A percentile compares a stretch with the other conserved stretches of the same genome.
Evolutionary conservation across 2,329 filamentous ascomycete species (phyloP).

Genomic region (Corynespora cassiicola): DNA sequence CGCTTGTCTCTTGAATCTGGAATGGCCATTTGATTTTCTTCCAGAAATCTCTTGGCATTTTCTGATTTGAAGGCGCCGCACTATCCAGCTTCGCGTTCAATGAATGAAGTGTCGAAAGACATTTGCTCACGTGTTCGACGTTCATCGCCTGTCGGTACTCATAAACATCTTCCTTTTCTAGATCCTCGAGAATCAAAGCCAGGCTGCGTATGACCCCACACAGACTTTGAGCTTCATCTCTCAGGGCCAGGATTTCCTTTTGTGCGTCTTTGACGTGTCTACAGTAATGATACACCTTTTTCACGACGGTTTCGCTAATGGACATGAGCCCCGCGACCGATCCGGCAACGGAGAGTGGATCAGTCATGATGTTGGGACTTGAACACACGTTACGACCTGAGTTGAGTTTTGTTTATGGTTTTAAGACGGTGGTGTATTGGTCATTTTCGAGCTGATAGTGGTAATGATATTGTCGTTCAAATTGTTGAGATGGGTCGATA

Average conservation of each 20-base stretch:
- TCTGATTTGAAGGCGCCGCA: conserved; percentile 1
- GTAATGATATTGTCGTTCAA: too few species aligned
- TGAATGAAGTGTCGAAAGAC: conserved; percentile 8
- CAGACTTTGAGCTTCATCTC: conserved; percentile 11
- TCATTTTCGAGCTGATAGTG: too few species aligned
- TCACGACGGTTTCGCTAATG: conserved; percentile 16
- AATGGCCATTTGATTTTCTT: conserved; percentile 2
- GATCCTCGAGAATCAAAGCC: conserved; percentile 10
- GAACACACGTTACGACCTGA: too few species aligned
- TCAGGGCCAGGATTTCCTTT: conserved; percentile 12
- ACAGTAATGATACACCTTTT: conserved; percentile 14
- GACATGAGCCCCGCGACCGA: conserved; percentile 20
- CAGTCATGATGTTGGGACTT: too few species aligned
- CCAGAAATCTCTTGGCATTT: neutral
- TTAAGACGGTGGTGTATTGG: too few species aligned
- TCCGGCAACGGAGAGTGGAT: conserved; percentile 20
- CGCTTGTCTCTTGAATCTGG: conserved; percentile 6
- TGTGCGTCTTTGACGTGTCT: conserved; percentile 14
- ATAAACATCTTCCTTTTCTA: conserved; percentile 9
- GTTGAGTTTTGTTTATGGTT: too few species aligned
- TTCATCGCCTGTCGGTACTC: neutral
- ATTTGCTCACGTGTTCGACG: conserved; percentile 14
- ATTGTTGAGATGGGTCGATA: too few species aligned
- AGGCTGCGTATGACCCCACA: conserved; percentile 15
- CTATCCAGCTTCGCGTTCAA: conserved; percentile 8